phyloP scores from a whole-genome alignment of 306 rosid species.

The Fragaria ananassa region DNA sequence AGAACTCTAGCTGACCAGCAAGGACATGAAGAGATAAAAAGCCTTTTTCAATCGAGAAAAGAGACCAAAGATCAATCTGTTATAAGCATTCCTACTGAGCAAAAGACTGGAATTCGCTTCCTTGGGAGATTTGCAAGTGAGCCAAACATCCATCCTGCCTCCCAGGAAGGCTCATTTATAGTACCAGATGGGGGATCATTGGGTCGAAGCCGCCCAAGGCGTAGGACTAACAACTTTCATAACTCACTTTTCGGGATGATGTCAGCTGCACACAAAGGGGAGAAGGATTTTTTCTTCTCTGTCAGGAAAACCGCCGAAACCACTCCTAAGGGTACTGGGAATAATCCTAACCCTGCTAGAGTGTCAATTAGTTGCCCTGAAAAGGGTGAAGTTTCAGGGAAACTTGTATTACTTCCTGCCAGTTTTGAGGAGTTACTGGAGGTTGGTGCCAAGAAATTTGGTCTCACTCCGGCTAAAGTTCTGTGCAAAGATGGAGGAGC shows the following conservation, averaged over 20 bases:
- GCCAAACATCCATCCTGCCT: slow-evolving; percentile 49
- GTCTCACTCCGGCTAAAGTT: slow-evolving; percentile 39
- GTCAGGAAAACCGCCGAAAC: slow-evolving; percentile 18
- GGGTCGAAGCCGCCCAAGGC: slow-evolving; percentile 54
- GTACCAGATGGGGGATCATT: slow-evolving; percentile 40
- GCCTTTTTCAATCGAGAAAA: slow-evolving; percentile 42
- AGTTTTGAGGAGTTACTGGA: slow-evolving; percentile 62
- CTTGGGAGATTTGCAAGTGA: slow-evolving; percentile 72
- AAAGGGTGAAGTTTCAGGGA: slow-evolving; percentile 51
- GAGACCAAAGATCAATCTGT: slow-evolving; percentile 40
- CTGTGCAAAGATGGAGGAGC: slow-evolving; percentile 67
- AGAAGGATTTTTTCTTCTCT: slow-evolving; percentile 36
- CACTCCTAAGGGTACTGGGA: slow-evolving; percentile 22
- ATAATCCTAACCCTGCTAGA: slow-evolving; percentile 30
- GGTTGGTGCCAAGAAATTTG: slow-evolving; percentile 66
- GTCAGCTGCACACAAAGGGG: slow-evolving; percentile 57
- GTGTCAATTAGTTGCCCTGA: slow-evolving; percentile 72
- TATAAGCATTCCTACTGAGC: slow-evolving; percentile 31
- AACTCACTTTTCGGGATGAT: slow-evolving; percentile 82
- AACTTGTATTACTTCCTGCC: slow-evolving; percentile 67
- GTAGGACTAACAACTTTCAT: slow-evolving; percentile 56
- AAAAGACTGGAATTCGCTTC: slow-evolving; percentile 30
- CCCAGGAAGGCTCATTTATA: slow-evolving; percentile 39
- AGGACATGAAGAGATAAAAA: slow-evolving; percentile 61
- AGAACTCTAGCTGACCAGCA: slow-evolving; percentile 80